These are phyloP conservation scores for Pneumocystis murina DNA, from an alignment of 1,139 yeast species.

Conservation along the genomic window DNA sequence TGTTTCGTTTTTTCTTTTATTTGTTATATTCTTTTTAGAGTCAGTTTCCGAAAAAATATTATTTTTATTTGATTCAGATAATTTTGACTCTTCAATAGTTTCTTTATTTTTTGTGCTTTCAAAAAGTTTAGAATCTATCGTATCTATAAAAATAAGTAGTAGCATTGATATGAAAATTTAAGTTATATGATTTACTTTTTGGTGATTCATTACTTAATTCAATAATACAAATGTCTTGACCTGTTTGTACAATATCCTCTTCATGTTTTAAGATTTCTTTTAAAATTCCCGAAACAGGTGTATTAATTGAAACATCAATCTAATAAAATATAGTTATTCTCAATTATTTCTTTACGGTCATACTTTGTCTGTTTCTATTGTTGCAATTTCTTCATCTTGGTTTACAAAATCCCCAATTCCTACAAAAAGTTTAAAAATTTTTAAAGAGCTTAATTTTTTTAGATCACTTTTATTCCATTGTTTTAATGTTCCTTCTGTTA, in stretches of 20 bases:
- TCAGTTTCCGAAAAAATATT: constrained; percentile 20
- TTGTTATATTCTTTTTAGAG: constrained; percentile 18
- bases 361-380: constrained; percentile 86
- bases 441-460: background rate
- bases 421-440: background rate
- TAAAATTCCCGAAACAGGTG: constrained; percentile 85
- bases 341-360: background rate
- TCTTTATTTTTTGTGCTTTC: constrained; percentile 11
- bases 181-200: constrained; percentile 37
- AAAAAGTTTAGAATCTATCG: constrained; percentile 15
- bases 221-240: constrained; percentile 78
- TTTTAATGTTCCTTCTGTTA: constrained; percentile 89
- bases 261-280: constrained; percentile 68
- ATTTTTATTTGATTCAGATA: constrained; percentile 22
- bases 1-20: background rate
- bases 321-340: background rate
- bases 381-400: constrained; percentile 83
- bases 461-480: constrained; percentile 39
- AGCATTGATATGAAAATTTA: constrained; percentile 18
- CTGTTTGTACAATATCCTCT: constrained; percentile 92
- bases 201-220: constrained; percentile 82
- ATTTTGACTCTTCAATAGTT: constrained; percentile 14
- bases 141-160: constrained; percentile 19
- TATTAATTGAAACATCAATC: constrained; percentile 91
- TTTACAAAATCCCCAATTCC: constrained; percentile 77